phyloP scores from a whole-genome alignment of 2,329 filamentous ascomycete genomes.

The Exophiala oligosperma region DNA sequence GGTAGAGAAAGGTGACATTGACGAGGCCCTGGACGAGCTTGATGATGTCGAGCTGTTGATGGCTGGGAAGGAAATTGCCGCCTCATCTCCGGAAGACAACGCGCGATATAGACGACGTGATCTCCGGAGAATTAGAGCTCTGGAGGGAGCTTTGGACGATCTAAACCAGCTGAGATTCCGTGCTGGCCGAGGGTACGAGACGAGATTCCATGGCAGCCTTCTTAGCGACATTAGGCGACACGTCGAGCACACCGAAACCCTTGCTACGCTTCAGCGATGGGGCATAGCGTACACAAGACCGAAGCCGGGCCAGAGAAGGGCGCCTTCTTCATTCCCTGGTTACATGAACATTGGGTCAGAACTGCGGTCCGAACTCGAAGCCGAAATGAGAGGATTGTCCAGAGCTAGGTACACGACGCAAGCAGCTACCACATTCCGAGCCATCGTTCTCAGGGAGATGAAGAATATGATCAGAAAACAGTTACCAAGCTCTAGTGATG shows the following conservation, averaged over 20 bases:
- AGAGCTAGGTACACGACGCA: conserved; percentile 75
- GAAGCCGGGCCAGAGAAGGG: conserved; percentile 66
- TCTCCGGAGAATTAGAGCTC: conserved; percentile 71
- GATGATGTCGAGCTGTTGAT: conserved; percentile 78
- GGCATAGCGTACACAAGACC: conserved; percentile 72
- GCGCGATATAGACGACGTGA: conserved; percentile 51
- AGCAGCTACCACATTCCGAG: conserved; percentile 81
- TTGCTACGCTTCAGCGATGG: conserved; percentile 82
- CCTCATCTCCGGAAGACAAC: conserved; percentile 22
- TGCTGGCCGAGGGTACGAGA: conserved; percentile 84
- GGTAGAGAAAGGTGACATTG: conserved; percentile 80
- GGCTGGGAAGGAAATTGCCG: conserved; percentile 54
- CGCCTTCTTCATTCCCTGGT: conserved; percentile 69
- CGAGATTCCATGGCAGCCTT: conserved; percentile 73
- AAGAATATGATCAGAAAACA: conserved; percentile 80
- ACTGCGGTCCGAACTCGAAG: conserved; percentile 68
- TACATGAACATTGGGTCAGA: conserved; percentile 74
- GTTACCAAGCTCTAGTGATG: conserved; percentile 88
- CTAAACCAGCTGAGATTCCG: conserved; percentile 73
- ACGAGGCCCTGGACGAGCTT: conserved; percentile 75
- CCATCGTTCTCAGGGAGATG: conserved; percentile 81
- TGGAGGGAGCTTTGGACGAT: conserved; percentile 78
- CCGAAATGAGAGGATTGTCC: conserved; percentile 75
- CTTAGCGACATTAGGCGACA: conserved; percentile 80
- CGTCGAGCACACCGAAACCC: conserved; percentile 66